Evolutionary conservation across 2,329 filamentous ascomycete genomes (phyloP), one percentile per base, ranked within the genome.

Genomic region (Arthrobotrys entomopaga): DNA sequence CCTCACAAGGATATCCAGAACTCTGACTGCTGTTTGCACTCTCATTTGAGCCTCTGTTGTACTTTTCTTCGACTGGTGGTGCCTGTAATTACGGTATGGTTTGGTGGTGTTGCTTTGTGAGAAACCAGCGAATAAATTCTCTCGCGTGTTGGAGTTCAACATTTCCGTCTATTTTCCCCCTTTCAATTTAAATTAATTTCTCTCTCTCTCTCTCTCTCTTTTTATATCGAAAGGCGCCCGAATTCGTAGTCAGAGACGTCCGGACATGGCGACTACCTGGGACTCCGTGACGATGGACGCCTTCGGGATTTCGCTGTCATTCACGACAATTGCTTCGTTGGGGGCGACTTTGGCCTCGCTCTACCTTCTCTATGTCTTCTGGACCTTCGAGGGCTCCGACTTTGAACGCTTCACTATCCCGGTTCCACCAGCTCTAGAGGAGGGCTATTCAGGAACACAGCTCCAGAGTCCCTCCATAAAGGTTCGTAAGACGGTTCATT

Each of bases 361-460:
- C 5, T 7, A 60, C 5, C 19, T 63, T 10, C 38, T 66, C 10
- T 57, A 60, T 57, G 24, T 54, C 40, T 73, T 46, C 56, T 59
- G 29, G 29, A 34, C 64, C 11, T 66, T 56, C 13, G 69, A 73
- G 52, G 65, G 49, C 22, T 57, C 69, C 11, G 61, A 73, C 11
- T 65, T 52, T 24, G 69, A 57, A 26, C 56, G 66, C 22, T 73
- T 73, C 49, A 58, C 22, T 5, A 49, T 73, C 42, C 40, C 69
- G 1, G 26, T 63, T 19, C 69, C 69, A 34, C 38, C 54, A 56
- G 61, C 57, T 7, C 43, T 73, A n/a, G 69, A 73, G 16, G 61
- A 66, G 22, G 50, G 50, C 16, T 73, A 66, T 53, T 16, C 52
- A n/a, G 69, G 69, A 20, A 43, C 29, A 24, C 61, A 73, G 42